These are phyloP conservation scores for Plectranthus barbatus DNA, from an alignment of 257 asterid species.

Conservation along the genomic window DNA sequence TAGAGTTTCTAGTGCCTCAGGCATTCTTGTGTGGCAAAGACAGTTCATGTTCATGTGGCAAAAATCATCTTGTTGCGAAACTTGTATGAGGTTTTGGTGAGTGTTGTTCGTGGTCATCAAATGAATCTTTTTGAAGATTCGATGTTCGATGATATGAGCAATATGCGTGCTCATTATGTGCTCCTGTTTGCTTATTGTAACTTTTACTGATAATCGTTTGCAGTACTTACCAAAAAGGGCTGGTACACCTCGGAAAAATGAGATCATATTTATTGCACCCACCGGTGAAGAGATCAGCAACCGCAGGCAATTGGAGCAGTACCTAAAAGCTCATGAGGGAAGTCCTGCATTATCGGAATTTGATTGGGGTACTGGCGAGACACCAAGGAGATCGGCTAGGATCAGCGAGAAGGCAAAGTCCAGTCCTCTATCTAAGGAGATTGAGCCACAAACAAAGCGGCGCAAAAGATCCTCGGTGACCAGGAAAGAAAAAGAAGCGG, in stretches of 20 bases:
- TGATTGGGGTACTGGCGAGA: constrained; percentile 94
- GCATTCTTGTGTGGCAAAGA: no score
- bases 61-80: no score
- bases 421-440: constrained; percentile 51
- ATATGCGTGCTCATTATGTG: background rate
- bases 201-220: background rate
- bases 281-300: constrained; percentile 75
- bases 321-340: constrained; percentile 67
- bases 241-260: constrained; percentile 67
- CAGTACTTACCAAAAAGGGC: constrained; percentile 61
- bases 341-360: constrained; percentile 63
- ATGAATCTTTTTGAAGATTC: no score
- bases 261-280: constrained; percentile 69
- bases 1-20: no score
- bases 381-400: constrained; percentile 92
- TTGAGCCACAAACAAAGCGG: constrained; percentile 51
- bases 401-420: constrained; percentile 72
- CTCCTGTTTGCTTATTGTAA: background rate
- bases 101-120: no score
- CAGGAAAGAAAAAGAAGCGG: constrained; percentile 39
- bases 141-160: no score
- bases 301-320: constrained; percentile 68
- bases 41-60: no score
- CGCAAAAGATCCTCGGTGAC: constrained; percentile 41
- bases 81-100: no score